Evolutionary conservation across 2,329 filamentous ascomycete genomes (phyloP).

Genomic region (Pseudogymnoascus sp.): DNA sequence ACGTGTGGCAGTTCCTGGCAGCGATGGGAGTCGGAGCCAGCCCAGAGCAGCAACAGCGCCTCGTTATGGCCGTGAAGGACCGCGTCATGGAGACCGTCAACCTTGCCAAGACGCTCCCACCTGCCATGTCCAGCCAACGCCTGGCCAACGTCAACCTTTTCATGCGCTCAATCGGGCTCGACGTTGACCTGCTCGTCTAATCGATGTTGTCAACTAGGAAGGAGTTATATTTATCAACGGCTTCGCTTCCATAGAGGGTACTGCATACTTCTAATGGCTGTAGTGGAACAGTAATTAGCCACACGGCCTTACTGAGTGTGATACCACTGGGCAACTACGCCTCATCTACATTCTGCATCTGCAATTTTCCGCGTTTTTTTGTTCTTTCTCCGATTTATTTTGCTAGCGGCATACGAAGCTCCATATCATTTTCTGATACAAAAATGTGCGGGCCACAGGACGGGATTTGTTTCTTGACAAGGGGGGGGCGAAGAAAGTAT

Average conservation of each 20-base stretch:
- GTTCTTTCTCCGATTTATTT: neutral
- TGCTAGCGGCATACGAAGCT: constrained; percentile 4
- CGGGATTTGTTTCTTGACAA: neutral
- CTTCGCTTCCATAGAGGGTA: constrained; percentile 2
- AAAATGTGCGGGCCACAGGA: constrained; percentile 7
- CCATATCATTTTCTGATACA: constrained; percentile 2
- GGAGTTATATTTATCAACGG: constrained; percentile 6
- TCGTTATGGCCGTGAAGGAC: constrained; percentile 95
- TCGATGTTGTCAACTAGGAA: constrained; percentile 2
- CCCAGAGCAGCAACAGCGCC: constrained; percentile 87
- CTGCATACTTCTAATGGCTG: neutral
- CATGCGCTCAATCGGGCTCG: constrained; percentile 97
- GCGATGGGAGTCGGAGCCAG: constrained; percentile 90
- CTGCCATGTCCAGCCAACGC: constrained; percentile 75
- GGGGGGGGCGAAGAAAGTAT: neutral
- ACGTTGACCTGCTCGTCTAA: constrained; percentile 63
- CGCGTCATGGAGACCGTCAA: constrained; percentile 92
- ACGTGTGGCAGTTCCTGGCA: constrained; percentile 96
- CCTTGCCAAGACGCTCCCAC: constrained; percentile 80
- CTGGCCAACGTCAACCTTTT: constrained; percentile 94
- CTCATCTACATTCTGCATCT: neutral
- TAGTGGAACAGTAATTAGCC: neutral
- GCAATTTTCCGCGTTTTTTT: neutral
- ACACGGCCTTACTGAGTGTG: neutral
- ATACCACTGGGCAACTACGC: neutral